phyloP scores from a whole-genome alignment of 768 basidiomycete species.

The Suillus subalutaceus region DNA sequence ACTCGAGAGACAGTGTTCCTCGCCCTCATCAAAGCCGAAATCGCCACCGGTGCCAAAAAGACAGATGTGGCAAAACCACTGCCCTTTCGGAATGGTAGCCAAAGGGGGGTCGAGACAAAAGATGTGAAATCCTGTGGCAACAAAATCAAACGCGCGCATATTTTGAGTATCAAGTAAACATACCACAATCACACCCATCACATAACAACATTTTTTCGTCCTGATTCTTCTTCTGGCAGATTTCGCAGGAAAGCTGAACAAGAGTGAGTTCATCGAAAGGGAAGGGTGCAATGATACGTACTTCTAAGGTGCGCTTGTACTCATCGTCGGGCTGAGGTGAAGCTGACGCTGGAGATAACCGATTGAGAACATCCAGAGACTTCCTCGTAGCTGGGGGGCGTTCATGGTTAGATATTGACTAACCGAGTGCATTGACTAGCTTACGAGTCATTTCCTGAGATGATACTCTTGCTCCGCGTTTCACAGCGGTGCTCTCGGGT shows the following conservation, averaged over 20 bases:
- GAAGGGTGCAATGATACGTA: constrained; percentile 35
- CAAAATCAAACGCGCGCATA: constrained; percentile 17
- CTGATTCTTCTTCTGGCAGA: constrained; percentile 87
- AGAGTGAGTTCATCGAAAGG: constrained; percentile 23
- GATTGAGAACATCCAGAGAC: constrained; percentile 22
- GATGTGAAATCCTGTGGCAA: constrained; percentile 84
- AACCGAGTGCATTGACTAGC: constrained; percentile 15
- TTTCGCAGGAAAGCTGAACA: constrained; percentile 82
- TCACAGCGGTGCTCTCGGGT: constrained; percentile 42
- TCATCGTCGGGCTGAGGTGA: constrained; percentile 37
- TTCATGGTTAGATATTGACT: not conserved
- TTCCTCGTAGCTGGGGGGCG: constrained; percentile 39
- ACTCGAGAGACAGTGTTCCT: constrained; percentile 89
- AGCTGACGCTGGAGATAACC: constrained; percentile 26
- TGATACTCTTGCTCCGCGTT: constrained; percentile 54
- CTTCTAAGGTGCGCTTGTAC: constrained; percentile 53
- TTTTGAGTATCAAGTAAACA: constrained; percentile 23
- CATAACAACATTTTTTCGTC: constrained; percentile 92
- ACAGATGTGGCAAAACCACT: constrained; percentile 96
- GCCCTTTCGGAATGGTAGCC: constrained; percentile 81
- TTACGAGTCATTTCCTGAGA: constrained; percentile 51
- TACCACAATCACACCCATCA: constrained; percentile 84
- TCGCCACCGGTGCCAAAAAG: constrained; percentile 91
- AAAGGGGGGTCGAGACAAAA: constrained; percentile 95
- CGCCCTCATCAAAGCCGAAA: constrained; percentile 97